Evolutionary conservation across 2,329 filamentous ascomycete species (phyloP), one percentile per base, ranked within the genome.

Genomic region (Colletotrichum chlorophyti): DNA sequence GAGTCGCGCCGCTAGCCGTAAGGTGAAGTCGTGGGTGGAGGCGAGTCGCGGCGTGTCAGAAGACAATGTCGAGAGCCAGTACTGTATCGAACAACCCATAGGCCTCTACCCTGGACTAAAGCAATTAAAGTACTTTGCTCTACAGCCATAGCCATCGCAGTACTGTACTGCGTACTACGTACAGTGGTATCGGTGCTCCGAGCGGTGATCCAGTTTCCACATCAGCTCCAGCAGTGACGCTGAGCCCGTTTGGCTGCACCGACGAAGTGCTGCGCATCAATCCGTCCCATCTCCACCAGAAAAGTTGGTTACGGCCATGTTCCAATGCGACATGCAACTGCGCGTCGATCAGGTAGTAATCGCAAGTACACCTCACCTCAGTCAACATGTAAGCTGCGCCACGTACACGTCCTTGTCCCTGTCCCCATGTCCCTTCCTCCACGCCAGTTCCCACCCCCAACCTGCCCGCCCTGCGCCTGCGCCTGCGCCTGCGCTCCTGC

Each of bases 261-360:
- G 21, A 14, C 26, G 47, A 7, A 26, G 15, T 24, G 37, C 55
- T 49, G 55, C 43, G 50, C 50, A 45, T 48, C 43, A 49, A 46
- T 26, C 32, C 51, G 27, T 60, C 57, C 57, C 38, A 60, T 60
- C 57, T 57, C 57, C 57, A 46, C 57, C 57, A 50, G 23, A 38
- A 35, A 23, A 41, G 23, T 12, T 40, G 48, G 38, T 40, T 29
- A 37, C 29, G 48, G 46, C 24, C 32, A 27, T 38, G 34, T 38
- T 35, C 32, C n/a, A n/a, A n/a, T n/a, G n/a, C n/a, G n/a, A n/a
- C n/a, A n/a, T n/a, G n/a, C n/a, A n/a, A n/a, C n/a, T n/a, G n/a
- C n/a, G n/a, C n/a, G n/a, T n/a, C n/a, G n/a, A n/a, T n/a, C n/a
- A n/a, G n/a, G n/a, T n/a, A n/a, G n/a, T n/a, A n/a, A n/a, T n/a